Evolutionary conservation across 441 rosid species (phyloP).

Genomic region (Gossypium trilobum): DNA sequence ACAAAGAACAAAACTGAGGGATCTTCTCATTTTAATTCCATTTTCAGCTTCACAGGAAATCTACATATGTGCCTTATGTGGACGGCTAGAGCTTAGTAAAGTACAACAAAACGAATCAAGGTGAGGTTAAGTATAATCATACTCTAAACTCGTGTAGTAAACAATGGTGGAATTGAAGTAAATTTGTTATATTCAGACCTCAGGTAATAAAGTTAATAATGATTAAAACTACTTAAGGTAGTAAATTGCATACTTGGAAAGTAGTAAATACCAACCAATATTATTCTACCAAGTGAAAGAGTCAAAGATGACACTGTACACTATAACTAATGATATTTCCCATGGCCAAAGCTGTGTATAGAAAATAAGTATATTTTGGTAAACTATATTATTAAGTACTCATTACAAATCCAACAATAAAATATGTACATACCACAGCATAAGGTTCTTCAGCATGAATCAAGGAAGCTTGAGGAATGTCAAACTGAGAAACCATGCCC

Average conservation of each 20-base stretch:
- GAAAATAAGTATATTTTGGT: neutral
- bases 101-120: neutral
- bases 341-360: neutral
- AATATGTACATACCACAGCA: constrained; percentile 40
- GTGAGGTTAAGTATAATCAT: neutral
- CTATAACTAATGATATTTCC: neutral
- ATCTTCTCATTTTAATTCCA: neutral
- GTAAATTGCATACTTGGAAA: neutral
- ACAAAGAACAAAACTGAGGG: neutral
- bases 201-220: constrained; percentile 6
- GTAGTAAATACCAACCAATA: neutral
- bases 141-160: neutral
- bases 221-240: neutral
- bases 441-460: constrained; percentile 69
- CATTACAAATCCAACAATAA: neutral
- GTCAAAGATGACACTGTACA: neutral
- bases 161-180: neutral
- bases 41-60: neutral
- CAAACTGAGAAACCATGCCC: constrained; percentile 54
- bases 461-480: constrained; percentile 60
- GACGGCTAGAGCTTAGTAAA: neutral
- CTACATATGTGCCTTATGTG: neutral
- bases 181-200: neutral
- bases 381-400: neutral
- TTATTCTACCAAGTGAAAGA: neutral